Conservation (phyloP, 2,329 filamentous ascomycete species). For the Colletotrichum destructivum region DNA sequence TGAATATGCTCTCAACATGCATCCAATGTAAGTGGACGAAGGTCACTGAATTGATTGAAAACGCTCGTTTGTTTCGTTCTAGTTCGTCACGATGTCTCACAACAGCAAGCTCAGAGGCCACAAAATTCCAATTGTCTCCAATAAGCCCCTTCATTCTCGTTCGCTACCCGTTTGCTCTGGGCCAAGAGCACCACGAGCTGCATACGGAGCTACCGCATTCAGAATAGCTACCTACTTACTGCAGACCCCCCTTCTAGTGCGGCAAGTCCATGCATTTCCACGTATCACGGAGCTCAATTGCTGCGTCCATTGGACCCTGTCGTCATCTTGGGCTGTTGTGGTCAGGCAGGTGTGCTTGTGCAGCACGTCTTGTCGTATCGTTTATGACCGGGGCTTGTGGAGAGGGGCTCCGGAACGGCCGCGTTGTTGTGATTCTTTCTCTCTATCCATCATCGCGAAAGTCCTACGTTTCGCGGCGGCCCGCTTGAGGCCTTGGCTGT, state of each 20-base stretch:
- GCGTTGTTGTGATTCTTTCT: neutral
- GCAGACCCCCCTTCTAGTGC: neutral
- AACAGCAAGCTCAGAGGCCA: too few species aligned
- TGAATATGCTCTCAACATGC: neutral
- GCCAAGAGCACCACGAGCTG: neutral
- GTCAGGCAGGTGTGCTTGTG: slow-evolving; percentile 41
- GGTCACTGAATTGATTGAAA: too few species aligned
- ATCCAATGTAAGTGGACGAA: too few species aligned
- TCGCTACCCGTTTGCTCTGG: neutral
- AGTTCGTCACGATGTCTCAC: too few species aligned
- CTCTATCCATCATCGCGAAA: neutral
- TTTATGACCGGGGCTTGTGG: neutral
- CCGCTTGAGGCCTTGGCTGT: neutral
- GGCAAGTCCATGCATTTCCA: neutral
- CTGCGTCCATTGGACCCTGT: slow-evolving; percentile 2
- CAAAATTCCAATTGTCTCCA: too few species aligned
- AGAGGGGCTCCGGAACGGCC: too few species aligned
- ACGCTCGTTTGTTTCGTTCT: too few species aligned
- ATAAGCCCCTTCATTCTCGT: neutral
- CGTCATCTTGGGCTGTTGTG: slow-evolving; percentile 25
- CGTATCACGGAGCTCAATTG: slow-evolving; percentile 13
- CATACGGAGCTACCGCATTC: neutral
- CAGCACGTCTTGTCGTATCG: slow-evolving; percentile 3
- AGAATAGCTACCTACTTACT: neutral
- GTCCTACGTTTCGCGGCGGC: neutral